Conservation (phyloP, 2,329 filamentous ascomycete genomes). For the Colletotrichum kahawae region DNA sequence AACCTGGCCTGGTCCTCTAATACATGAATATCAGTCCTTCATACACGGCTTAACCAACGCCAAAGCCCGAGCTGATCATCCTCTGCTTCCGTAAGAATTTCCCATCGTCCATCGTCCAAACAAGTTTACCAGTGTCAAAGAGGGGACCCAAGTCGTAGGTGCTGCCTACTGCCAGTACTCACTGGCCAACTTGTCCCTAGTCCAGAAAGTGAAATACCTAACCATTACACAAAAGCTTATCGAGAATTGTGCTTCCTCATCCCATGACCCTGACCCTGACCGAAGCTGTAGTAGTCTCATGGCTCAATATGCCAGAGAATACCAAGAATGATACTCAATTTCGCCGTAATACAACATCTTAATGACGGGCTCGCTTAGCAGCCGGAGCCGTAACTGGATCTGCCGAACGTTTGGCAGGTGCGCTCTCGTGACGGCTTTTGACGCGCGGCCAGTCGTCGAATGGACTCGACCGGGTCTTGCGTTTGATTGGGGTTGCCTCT, state of each 20-base stretch:
- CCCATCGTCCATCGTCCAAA: background rate
- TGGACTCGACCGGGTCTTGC: conserved; percentile 51
- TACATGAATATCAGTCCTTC: background rate
- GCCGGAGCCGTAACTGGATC: conserved; percentile 29
- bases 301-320: background rate
- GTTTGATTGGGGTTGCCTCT: conserved; percentile 46
- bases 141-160: background rate
- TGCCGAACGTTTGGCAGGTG: background rate
- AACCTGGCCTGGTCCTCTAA: background rate
- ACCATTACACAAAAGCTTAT: conserved; percentile 20
- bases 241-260: conserved; percentile 13
- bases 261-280: background rate
- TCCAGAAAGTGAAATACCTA: conserved; percentile 13
- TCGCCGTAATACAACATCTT: background rate
- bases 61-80: background rate
- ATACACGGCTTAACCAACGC: conserved; percentile 7
- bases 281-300: background rate
- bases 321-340: conserved; percentile 10
- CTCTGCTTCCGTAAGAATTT: background rate
- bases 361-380: conserved; percentile 42
- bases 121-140: conserved; percentile 1
- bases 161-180: background rate
- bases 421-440: conserved; percentile 50
- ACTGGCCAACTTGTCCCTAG: background rate
- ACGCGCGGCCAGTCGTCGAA: conserved; percentile 74